A percentile compares a stretch with the other conserved stretches of the same genome.
These are phyloP conservation scores for Candida tropicalis DNA, from an alignment of 1,139 yeast species.

Conservation along the genomic window DNA sequence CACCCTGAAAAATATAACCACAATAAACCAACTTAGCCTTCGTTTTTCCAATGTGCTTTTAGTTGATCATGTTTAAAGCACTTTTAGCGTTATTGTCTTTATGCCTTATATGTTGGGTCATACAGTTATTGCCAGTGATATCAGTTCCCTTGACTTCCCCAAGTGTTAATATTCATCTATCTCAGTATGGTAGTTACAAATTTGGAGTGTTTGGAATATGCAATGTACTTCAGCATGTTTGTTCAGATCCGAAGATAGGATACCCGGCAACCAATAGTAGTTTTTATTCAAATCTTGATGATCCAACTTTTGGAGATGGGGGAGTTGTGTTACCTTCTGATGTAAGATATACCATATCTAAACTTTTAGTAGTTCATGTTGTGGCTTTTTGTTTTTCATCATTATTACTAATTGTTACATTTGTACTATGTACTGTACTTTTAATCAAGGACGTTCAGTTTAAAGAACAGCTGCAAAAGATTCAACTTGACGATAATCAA, in stretches of 20 bases:
- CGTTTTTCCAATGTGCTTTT: neutral
- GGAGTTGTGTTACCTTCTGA: slow-evolving; percentile 42
- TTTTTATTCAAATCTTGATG: slow-evolving; percentile 19
- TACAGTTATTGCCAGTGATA: slow-evolving; percentile 45
- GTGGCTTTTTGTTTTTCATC: slow-evolving; percentile 42
- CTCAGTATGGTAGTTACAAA: slow-evolving; percentile 33
- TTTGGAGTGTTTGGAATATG: slow-evolving; percentile 53
- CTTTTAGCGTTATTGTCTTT: slow-evolving; percentile 24
- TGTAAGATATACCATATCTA: slow-evolving; percentile 45
- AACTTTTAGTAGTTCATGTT: slow-evolving; percentile 47
- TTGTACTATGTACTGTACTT: slow-evolving; percentile 13
- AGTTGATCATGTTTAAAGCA: slow-evolving; percentile 28
- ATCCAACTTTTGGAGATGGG: slow-evolving; percentile 19
- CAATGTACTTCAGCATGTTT: slow-evolving; percentile 26
- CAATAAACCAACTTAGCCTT: too few relatives aligned
- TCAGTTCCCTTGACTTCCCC: slow-evolving; percentile 45
- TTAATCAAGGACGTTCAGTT: slow-evolving; percentile 7
- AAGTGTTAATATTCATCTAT: slow-evolving; percentile 28
- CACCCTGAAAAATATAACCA: too few relatives aligned
- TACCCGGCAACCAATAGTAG: slow-evolving; percentile 33
- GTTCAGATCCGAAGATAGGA: slow-evolving; percentile 41
- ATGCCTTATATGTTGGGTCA: slow-evolving; percentile 33
- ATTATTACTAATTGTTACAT: slow-evolving; percentile 25
- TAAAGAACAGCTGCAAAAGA: neutral
- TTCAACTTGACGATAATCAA: neutral